Evolutionary conservation across 1,284 basidiomycete species (phyloP).

Genomic region (Ustanciosporium gigantosporum): DNA sequence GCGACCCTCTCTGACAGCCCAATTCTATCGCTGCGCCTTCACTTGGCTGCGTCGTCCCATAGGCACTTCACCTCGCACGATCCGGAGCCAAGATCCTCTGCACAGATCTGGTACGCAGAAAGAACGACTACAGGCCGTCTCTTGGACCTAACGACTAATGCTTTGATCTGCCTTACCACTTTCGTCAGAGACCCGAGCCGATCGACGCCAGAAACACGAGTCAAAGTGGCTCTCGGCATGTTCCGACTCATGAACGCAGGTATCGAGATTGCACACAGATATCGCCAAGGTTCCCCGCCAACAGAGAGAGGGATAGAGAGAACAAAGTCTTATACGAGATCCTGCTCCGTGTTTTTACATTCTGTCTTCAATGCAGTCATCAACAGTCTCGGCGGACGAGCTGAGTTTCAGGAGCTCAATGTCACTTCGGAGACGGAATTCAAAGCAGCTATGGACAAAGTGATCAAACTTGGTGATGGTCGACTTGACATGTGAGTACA

Average conservation of each 20-base stretch:
- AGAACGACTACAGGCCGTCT: too few relatives aligned
- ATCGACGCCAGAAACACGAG: slow-evolving; percentile 7
- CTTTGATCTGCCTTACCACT: too few relatives aligned
- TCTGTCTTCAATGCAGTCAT: slow-evolving; percentile 17
- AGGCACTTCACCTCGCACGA: slow-evolving; percentile 19
- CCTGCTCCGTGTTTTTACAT: too few relatives aligned
- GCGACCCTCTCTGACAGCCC: too few relatives aligned
- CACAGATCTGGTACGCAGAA: slow-evolving; percentile 19
- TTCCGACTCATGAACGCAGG: slow-evolving; percentile 24
- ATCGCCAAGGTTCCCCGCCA: too few relatives aligned
- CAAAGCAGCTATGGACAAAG: slow-evolving; percentile 16
- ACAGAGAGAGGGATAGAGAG: too few relatives aligned
- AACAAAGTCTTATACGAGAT: too few relatives aligned
- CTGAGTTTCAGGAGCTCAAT: slow-evolving; percentile 34
- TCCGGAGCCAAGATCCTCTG: slow-evolving; percentile 31
- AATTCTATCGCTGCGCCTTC: too few relatives aligned
- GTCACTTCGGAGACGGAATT: slow-evolving; percentile 36
- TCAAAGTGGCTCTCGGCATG: slow-evolving; percentile 9
- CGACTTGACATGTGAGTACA: slow-evolving; percentile 19
- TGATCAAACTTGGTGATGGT: slow-evolving; percentile 12
- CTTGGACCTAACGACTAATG: too few relatives aligned
- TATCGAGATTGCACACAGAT: not conserved
- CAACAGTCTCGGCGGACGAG: slow-evolving; percentile 21
- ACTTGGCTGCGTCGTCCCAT: not conserved
- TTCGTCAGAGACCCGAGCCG: slow-evolving; percentile 22